Percentiles rank a stretch among this genome's conserved stretches.
Conservation (phyloP, 2,329 filamentous ascomycete genomes). For the Sporothrix mexicana region DNA sequence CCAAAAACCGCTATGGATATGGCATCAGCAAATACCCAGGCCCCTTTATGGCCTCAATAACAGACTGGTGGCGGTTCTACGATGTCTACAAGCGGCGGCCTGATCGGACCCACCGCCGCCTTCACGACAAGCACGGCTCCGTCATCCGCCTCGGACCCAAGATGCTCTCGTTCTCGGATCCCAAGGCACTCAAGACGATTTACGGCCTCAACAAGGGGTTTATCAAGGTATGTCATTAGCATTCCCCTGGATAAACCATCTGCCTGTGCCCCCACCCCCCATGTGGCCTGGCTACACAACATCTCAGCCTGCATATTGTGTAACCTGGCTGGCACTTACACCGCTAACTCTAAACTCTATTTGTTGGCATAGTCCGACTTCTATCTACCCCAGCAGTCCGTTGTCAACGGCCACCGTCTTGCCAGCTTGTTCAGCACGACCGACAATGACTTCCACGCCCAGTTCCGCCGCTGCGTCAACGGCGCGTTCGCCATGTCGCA, state of each 20-base stretch:
- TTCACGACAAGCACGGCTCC: conserved; percentile 75
- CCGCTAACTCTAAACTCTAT: background rate
- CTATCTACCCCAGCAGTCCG: conserved; percentile 77
- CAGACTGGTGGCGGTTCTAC: conserved; percentile 76
- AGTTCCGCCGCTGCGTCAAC: conserved; percentile 76
- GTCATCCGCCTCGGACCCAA: conserved; percentile 79
- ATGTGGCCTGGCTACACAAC: conserved; percentile 4
- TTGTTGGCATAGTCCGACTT: conserved; percentile 78
- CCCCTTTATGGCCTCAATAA: conserved; percentile 69
- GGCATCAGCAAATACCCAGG: conserved; percentile 76
- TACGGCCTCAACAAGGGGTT: conserved; percentile 85
- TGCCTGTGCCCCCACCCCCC: no score
- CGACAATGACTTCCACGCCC: conserved; percentile 75
- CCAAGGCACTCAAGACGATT: conserved; percentile 74
- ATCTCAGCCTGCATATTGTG: background rate
- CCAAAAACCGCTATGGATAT: conserved; percentile 57
- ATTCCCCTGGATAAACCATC: no score
- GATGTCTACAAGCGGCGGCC: conserved; percentile 70
- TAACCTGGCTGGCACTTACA: background rate
- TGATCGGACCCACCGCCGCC: conserved; percentile 68
- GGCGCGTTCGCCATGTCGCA: conserved; percentile 78
- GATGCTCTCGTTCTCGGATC: conserved; percentile 73
- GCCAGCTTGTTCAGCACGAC: conserved; percentile 78
- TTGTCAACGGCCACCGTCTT: conserved; percentile 70
- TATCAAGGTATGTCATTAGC: conserved; percentile 64